Conservation (phyloP, 257 asterid genomes). For the Rauvolfia tetraphylla region DNA sequence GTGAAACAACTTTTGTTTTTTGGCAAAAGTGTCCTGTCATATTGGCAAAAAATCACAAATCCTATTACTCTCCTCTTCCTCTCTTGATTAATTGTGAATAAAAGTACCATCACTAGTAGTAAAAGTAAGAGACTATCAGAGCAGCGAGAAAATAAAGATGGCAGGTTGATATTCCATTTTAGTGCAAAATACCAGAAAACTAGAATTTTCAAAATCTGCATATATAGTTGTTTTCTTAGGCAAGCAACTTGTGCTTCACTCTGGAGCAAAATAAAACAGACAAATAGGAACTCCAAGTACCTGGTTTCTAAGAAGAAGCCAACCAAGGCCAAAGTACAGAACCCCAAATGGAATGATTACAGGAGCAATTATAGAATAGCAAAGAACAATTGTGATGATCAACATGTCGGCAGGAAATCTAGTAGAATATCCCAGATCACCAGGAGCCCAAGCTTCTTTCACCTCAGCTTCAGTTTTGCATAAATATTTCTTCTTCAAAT, state of each 20-base stretch:
- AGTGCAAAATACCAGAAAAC: too few relatives aligned
- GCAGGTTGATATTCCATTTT: too few relatives aligned
- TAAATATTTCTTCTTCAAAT: conserved; percentile 68
- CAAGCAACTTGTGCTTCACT: background rate
- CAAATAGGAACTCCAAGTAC: conserved; percentile 21
- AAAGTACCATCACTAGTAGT: too few relatives aligned
- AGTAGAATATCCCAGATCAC: conserved; percentile 72
- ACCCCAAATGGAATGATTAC: conserved; percentile 77
- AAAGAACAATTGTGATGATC: conserved; percentile 55
- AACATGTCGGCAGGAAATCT: conserved; percentile 80
- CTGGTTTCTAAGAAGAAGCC: conserved; percentile 92
- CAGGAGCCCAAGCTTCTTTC: conserved; percentile 90
- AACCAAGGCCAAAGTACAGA: conserved; percentile 80
- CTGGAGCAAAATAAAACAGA: background rate
- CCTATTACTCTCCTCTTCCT: too few relatives aligned
- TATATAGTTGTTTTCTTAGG: too few relatives aligned
- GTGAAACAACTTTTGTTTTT: too few relatives aligned
- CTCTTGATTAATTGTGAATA: too few relatives aligned
- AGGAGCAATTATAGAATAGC: conserved; percentile 88
- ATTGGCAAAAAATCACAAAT: too few relatives aligned
- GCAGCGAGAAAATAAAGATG: too few relatives aligned
- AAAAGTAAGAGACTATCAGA: too few relatives aligned
- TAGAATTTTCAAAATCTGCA: too few relatives aligned
- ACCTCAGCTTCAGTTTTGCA: conserved; percentile 83
- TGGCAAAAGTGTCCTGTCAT: too few relatives aligned